Evolutionary conservation across 441 rosid genomes (phyloP), one percentile per base, ranked within the genome.

Genomic region (Syzygium syzygioides): DNA sequence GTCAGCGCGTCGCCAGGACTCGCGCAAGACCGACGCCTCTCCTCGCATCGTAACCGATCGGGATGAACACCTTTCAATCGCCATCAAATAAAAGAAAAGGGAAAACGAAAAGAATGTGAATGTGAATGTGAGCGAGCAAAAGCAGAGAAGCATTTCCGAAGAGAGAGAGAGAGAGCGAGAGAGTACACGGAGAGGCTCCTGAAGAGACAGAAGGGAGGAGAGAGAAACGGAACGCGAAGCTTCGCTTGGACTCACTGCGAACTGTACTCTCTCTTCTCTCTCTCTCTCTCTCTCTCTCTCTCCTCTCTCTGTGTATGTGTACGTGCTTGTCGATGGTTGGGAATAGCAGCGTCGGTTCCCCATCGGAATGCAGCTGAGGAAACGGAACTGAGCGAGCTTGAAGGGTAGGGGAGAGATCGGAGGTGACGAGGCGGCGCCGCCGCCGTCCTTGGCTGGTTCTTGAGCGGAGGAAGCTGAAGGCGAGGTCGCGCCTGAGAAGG

Each of bases 251-350:
- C 55, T 23, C 85, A 41, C 68, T 80, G 76, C 83, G 48, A 76
- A 76, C 86, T 66, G 87, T 91, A 86, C 71, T 48, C 62, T 86
- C 90, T 66, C 80, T 85, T 79, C 90, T 88, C 86, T n/a, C 86
- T 86, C 34, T 76, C 90, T 66, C 80, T 85, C 87, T 79, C 90
- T 88, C 86, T n/a, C 86, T 86, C 34, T 76, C 60, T 56, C 14
- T 25, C 32, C 54, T 11, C 55, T 54, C 9, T 85, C 9, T 83
- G 86, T 62, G 87, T 10, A 85, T 34, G 50, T 55, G 86, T 14
- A 10, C 53, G 34, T 87, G 84, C 66, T 88, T 88, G 83, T 90
- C 86, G 19, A 34, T 88, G 62, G 57, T 48, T 34, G 85, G 89
- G 76, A 79, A 34, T 76, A 55, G 86, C 62, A 83, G 86, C 80